A percentile compares a stretch with the other conserved stretches of the same genome.
phyloP scores from a whole-genome alignment of 1,284 basidiomycete species.

The Leccinum cinnamomeum region DNA sequence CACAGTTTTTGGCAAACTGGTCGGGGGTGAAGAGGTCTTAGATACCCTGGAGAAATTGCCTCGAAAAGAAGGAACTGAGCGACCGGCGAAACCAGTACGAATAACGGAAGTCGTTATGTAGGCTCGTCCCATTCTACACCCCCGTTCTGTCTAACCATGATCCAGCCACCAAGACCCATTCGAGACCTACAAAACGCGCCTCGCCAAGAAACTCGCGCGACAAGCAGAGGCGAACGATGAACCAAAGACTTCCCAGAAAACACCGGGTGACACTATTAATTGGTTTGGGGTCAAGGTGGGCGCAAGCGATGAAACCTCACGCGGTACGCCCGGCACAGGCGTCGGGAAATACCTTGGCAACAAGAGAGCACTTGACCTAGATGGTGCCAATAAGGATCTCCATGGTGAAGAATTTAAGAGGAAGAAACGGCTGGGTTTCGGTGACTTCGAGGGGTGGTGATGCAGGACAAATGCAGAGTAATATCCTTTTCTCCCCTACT shows the following conservation, averaged over 20 bases:
- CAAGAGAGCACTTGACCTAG: slow-evolving; percentile 47
- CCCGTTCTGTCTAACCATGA: background rate
- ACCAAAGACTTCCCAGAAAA: slow-evolving; percentile 40
- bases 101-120: slow-evolving; percentile 80
- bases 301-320: slow-evolving; percentile 35
- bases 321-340: slow-evolving; percentile 36
- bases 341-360: slow-evolving; percentile 65
- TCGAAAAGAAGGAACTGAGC: slow-evolving; percentile 81
- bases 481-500: slow-evolving; percentile 3
- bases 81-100: slow-evolving; percentile 79
- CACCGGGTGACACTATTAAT: slow-evolving; percentile 63
- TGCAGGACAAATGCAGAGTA: background rate
- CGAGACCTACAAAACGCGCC: slow-evolving; percentile 76
- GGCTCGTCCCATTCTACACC: slow-evolving; percentile 26
- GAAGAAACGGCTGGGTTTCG: slow-evolving; percentile 76
- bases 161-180: slow-evolving; percentile 82
- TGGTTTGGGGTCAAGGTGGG: slow-evolving; percentile 85
- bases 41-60: slow-evolving; percentile 82
- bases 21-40: slow-evolving; percentile 91
- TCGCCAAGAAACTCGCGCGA: slow-evolving; percentile 71
- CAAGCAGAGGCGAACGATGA: slow-evolving; percentile 49
- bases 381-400: slow-evolving; percentile 7
- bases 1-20: slow-evolving; percentile 95
- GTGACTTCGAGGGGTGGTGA: slow-evolving; percentile 76
- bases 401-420: slow-evolving; percentile 57